Evolutionary conservation across 176 grass and related monocot genomes (phyloP).

Genomic region (Carex scoparia): DNA sequence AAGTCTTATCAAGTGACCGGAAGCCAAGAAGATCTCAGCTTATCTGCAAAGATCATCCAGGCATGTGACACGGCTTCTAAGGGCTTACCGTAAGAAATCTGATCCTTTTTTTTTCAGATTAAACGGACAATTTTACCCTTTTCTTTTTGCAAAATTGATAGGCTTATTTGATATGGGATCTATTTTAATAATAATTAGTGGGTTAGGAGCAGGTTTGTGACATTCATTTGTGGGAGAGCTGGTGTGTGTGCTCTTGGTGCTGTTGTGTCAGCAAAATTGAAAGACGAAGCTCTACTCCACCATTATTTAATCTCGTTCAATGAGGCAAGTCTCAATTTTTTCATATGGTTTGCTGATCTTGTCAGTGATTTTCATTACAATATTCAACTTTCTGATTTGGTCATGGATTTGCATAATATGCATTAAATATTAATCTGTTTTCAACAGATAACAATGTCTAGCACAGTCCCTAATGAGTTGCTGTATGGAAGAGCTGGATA

Average conservation of each 20-base stretch:
- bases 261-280: slow-evolving; percentile 45
- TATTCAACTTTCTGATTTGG: not conserved
- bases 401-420: slow-evolving; percentile 7
- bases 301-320: slow-evolving; percentile 68
- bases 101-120: not conserved
- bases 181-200: slow-evolving; percentile 17
- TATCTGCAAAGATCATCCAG: slow-evolving; percentile 47
- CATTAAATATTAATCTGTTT: not conserved
- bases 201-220: slow-evolving; percentile 65
- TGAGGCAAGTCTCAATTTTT: slow-evolving; percentile 39
- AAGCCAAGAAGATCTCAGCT: slow-evolving; percentile 43
- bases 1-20: slow-evolving; percentile 70
- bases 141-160: not conserved
- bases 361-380: not conserved
- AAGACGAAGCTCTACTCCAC: slow-evolving; percentile 39
- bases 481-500: slow-evolving; percentile 87
- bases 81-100: slow-evolving; percentile 56
- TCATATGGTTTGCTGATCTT: not conserved
- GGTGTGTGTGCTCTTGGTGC: slow-evolving; percentile 79
- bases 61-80: slow-evolving; percentile 47
- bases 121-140: not conserved
- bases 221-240: slow-evolving; percentile 78
- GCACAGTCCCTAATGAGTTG: slow-evolving; percentile 66
- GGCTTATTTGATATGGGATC: slow-evolving; percentile 3
- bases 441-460: slow-evolving; percentile 58